Evolutionary conservation across 164 flowering plant genomes (phyloP).

Genomic region (Umbellularia californica): DNA sequence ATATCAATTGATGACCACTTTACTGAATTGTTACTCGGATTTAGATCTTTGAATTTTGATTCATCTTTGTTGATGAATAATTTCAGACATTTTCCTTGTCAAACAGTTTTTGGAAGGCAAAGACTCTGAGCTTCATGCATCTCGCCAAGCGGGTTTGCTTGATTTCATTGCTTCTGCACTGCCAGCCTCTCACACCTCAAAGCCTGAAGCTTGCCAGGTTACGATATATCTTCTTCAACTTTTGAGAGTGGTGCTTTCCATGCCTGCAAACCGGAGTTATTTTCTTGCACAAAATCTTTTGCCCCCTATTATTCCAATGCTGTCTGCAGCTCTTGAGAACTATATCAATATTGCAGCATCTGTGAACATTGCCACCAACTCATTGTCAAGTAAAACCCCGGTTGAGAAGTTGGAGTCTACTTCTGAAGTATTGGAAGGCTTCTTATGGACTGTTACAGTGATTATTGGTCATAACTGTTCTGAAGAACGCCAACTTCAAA

Average conservation of each 20-base stretch:
- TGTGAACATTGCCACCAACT: slow-evolving; percentile 31
- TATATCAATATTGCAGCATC: slow-evolving; percentile 87
- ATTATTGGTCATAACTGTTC: slow-evolving; percentile 57
- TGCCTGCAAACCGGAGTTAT: slow-evolving; percentile 70
- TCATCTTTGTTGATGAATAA: slow-evolving; percentile 1
- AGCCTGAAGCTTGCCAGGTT: slow-evolving; percentile 89
- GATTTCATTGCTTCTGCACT: slow-evolving; percentile 92
- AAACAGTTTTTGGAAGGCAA: slow-evolving; percentile 79
- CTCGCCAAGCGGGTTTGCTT: slow-evolving; percentile 89
- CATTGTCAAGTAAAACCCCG: slow-evolving; percentile 41
- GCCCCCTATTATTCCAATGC: slow-evolving; percentile 89
- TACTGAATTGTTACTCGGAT: neutral
- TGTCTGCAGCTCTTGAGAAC: slow-evolving; percentile 86
- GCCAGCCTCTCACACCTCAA: slow-evolving; percentile 92
- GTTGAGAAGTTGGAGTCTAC: slow-evolving; percentile 63
- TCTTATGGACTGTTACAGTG: slow-evolving; percentile 58
- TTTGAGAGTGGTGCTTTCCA: slow-evolving; percentile 57
- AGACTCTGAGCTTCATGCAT: slow-evolving; percentile 81
- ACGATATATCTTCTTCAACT: slow-evolving; percentile 71
- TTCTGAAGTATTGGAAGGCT: slow-evolving; percentile 77
- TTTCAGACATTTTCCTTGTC: slow-evolving; percentile 11
- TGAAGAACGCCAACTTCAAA: slow-evolving; percentile 65
- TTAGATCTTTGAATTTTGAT: slow-evolving; percentile 4
- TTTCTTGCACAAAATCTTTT: slow-evolving; percentile 87
- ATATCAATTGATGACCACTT: neutral